Percentiles rank a stretch among this genome's conserved stretches.
Evolutionary conservation across 768 basidiomycete species (phyloP).

Genomic region (Amanita thiersii): DNA sequence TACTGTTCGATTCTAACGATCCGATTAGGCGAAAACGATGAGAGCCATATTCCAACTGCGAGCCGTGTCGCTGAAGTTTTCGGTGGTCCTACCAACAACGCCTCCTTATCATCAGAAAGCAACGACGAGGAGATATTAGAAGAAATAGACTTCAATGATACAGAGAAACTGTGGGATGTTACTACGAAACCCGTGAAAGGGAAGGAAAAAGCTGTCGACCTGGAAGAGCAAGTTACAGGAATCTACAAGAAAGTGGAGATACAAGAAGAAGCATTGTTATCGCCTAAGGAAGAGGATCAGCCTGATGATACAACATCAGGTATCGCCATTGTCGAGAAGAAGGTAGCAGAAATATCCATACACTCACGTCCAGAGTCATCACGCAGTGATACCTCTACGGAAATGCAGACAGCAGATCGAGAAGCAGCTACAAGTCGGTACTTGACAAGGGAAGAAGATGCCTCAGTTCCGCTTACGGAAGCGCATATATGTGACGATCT

Average conservation of each 20-base stretch:
- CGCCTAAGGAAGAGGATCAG: background rate
- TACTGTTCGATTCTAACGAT: conserved; percentile 3
- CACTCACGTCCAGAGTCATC: conserved; percentile 2
- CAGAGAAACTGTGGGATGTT: conserved; percentile 37
- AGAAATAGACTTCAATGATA: conserved; percentile 62
- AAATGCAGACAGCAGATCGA: background rate
- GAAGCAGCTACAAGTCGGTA: background rate
- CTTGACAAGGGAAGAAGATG: too few species aligned
- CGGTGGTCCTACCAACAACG: conserved; percentile 24
- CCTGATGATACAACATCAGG: background rate
- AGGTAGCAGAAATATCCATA: conserved; percentile 26
- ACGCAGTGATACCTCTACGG: background rate
- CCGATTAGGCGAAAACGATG: conserved; percentile 35
- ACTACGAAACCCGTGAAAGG: conserved; percentile 12
- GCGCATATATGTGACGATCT: too few species aligned
- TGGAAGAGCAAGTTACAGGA: conserved; percentile 12
- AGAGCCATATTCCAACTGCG: conserved; percentile 61
- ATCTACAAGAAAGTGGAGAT: background rate
- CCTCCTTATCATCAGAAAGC: conserved; percentile 15
- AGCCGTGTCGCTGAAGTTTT: conserved; percentile 61
- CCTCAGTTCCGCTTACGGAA: too few species aligned
- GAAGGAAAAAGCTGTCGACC: conserved; percentile 8
- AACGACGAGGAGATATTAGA: conserved; percentile 32
- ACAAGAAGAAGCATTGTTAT: background rate
- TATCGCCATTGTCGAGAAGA: conserved; percentile 20